Evolutionary conservation across 805 yeast species (phyloP).

Genomic region (fission yeast (Schizosaccharomyces pombe)): DNA sequence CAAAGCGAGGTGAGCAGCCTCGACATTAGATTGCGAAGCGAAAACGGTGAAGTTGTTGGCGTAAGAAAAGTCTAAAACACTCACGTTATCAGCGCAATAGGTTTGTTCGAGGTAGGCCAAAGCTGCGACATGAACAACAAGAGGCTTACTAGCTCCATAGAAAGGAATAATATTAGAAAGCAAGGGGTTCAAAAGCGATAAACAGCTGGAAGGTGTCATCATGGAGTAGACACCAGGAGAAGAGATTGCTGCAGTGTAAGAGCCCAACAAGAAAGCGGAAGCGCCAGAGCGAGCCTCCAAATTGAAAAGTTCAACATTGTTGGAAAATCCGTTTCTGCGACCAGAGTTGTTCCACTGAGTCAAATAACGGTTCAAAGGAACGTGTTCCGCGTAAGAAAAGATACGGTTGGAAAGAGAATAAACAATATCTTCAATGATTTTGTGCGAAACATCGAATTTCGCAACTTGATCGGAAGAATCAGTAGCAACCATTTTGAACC

Average conservation of each 20-base stretch:
- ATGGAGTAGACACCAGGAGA: not conserved
- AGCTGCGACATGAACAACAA: not conserved
- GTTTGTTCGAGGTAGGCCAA: not conserved
- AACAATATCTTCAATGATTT: not conserved
- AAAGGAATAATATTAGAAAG: not conserved
- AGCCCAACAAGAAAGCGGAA: not conserved
- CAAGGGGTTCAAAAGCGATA: not conserved
- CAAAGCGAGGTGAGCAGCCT: not conserved
- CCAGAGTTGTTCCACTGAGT: not conserved
- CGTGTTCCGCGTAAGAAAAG: constrained; percentile 1
- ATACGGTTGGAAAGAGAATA: not conserved
- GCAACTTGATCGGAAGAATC: not conserved
- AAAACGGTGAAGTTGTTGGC: not conserved
- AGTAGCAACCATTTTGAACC: too few relatives aligned
- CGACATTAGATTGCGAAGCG: not conserved
- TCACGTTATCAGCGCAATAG: not conserved
- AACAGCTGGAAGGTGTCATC: not conserved
- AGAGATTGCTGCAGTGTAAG: not conserved
- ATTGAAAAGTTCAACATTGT: not conserved
- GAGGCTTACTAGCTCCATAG: not conserved
- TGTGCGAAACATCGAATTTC: not conserved
- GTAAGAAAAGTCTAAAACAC: not conserved
- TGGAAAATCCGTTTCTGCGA: not conserved
- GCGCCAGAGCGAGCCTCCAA: constrained; percentile 2
- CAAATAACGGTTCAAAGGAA: not conserved